Evolutionary conservation across 2,329 filamentous ascomycete species (phyloP).

Genomic region (Phialophora expanda): DNA sequence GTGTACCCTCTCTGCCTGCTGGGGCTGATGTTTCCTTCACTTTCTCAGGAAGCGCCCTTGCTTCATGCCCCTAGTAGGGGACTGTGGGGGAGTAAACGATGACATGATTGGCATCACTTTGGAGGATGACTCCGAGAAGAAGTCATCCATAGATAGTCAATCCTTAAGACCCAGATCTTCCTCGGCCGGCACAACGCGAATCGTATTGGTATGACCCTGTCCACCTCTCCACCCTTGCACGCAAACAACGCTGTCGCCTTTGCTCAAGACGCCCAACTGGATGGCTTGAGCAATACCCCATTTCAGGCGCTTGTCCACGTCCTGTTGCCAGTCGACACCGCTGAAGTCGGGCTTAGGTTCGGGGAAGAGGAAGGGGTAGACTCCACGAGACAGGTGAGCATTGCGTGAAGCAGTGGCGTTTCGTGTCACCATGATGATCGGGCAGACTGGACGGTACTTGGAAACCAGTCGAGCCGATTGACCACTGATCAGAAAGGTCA

Average conservation of each 20-base stretch:
- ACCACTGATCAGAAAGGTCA: slow-evolving; percentile 61
- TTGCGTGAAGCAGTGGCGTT: slow-evolving; percentile 83
- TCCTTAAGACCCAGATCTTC: slow-evolving; percentile 42
- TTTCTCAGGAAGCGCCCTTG: slow-evolving; percentile 9
- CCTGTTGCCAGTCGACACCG: slow-evolving; percentile 83
- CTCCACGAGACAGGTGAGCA: slow-evolving; percentile 93
- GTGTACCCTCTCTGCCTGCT: neutral
- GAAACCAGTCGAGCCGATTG: slow-evolving; percentile 92
- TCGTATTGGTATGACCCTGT: slow-evolving; percentile 71
- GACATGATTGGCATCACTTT: slow-evolving; percentile 27
- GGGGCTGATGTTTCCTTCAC: neutral
- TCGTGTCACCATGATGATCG: slow-evolving; percentile 98
- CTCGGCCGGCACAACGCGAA: slow-evolving; percentile 57
- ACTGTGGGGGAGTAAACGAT: slow-evolving; percentile 25
- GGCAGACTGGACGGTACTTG: slow-evolving; percentile 98
- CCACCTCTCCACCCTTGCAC: slow-evolving; percentile 72
- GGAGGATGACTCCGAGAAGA: slow-evolving; percentile 28
- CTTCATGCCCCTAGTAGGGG: slow-evolving; percentile 23
- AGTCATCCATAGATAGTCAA: slow-evolving; percentile 36
- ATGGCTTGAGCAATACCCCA: slow-evolving; percentile 92
- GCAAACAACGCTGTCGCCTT: slow-evolving; percentile 73
- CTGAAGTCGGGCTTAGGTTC: slow-evolving; percentile 94
- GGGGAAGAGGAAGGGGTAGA: slow-evolving; percentile 95
- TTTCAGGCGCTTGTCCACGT: slow-evolving; percentile 96
- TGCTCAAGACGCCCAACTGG: slow-evolving; percentile 77